phyloP scores from a whole-genome alignment of 2,329 filamentous ascomycete genomes.

The Colletotrichum tropicicola region DNA sequence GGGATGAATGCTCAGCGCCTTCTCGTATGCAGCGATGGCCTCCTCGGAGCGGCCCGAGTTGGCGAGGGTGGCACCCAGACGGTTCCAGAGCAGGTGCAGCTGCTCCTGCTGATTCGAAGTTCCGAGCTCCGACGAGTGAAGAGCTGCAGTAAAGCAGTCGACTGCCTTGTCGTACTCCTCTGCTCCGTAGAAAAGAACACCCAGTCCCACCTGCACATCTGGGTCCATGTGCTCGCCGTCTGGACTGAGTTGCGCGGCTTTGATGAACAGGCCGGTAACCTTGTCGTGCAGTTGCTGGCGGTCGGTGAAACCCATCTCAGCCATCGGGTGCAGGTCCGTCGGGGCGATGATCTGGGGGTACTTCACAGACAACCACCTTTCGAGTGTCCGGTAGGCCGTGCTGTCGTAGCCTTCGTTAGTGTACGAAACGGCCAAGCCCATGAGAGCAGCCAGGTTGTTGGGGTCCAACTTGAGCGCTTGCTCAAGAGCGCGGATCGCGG shows the following conservation, averaged over 20 bases:
- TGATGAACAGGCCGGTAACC: slow-evolving; percentile 90
- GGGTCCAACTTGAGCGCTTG: slow-evolving; percentile 89
- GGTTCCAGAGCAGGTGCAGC: slow-evolving; percentile 95
- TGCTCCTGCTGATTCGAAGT: slow-evolving; percentile 85
- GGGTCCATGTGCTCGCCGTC: slow-evolving; percentile 97
- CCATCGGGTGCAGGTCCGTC: slow-evolving; percentile 74
- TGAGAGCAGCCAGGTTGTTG: slow-evolving; percentile 86
- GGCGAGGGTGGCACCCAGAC: slow-evolving; percentile 92
- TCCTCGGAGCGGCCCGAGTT: slow-evolving; percentile 95
- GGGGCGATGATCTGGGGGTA: slow-evolving; percentile 85
- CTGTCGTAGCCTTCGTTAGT: slow-evolving; percentile 99
- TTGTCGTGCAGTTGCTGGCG: slow-evolving; percentile 88
- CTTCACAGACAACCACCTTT: slow-evolving; percentile 96
- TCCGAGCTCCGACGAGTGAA: slow-evolving; percentile 86
- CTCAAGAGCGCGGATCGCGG: slow-evolving; percentile 92
- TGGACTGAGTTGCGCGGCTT: slow-evolving; percentile 90
- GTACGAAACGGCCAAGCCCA: slow-evolving; percentile 96
- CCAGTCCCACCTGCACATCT: slow-evolving; percentile 95
- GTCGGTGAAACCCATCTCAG: slow-evolving; percentile 95
- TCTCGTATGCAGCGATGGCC: slow-evolving; percentile 95
- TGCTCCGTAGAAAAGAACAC: slow-evolving; percentile 96
- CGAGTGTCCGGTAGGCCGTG: slow-evolving; percentile 93
- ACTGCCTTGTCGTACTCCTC: slow-evolving; percentile 99
- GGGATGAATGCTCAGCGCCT: slow-evolving; percentile 86
- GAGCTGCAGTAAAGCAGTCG: slow-evolving; percentile 94